These are phyloP conservation scores for Vigna hirtella DNA, from an alignment of 306 rosid species.

Conservation along the genomic window DNA sequence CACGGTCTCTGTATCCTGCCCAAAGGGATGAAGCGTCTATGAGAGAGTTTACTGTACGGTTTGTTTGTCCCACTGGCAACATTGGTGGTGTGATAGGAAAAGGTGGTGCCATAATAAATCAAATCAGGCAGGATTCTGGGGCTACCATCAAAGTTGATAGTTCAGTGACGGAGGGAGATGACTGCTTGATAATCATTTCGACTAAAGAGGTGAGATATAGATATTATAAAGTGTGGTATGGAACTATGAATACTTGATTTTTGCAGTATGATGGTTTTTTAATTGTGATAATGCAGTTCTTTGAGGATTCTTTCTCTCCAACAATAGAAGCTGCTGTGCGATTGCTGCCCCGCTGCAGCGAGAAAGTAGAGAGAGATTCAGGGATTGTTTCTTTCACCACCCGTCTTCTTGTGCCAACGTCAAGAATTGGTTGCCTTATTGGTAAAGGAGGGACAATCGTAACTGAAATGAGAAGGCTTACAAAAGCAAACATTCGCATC, in stretches of 20 bases:
- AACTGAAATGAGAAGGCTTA: conserved; percentile 90
- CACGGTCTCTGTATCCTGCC: conserved; percentile 84
- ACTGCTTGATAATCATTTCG: conserved; percentile 80
- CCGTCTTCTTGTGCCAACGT: conserved; percentile 83
- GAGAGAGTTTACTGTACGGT: conserved; percentile 78
- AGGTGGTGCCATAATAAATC: conserved; percentile 93
- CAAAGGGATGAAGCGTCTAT: conserved; percentile 83
- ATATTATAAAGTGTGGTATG: neutral
- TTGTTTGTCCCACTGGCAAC: conserved; percentile 86
- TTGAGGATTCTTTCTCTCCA: conserved; percentile 84
- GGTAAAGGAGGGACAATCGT: conserved; percentile 95
- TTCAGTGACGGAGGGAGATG: conserved; percentile 89
- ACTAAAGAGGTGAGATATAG: conserved; percentile 79
- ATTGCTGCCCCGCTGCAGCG: conserved; percentile 93
- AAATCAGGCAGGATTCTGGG: conserved; percentile 94
- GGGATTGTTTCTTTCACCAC: conserved; percentile 90
- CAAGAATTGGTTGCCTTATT: conserved; percentile 96
- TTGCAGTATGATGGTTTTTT: conserved; percentile 15
- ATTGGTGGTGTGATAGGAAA: conserved; percentile 98
- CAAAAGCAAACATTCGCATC: conserved; percentile 92
- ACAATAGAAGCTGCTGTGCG: conserved; percentile 94
- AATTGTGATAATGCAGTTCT: conserved; percentile 59
- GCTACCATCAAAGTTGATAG: conserved; percentile 95
- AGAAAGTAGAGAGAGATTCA: conserved; percentile 93
- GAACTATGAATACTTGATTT: neutral